Evolutionary conservation across 192 early-diverging fungal genomes (phyloP).

Genomic region (Coemansia sp.): DNA sequence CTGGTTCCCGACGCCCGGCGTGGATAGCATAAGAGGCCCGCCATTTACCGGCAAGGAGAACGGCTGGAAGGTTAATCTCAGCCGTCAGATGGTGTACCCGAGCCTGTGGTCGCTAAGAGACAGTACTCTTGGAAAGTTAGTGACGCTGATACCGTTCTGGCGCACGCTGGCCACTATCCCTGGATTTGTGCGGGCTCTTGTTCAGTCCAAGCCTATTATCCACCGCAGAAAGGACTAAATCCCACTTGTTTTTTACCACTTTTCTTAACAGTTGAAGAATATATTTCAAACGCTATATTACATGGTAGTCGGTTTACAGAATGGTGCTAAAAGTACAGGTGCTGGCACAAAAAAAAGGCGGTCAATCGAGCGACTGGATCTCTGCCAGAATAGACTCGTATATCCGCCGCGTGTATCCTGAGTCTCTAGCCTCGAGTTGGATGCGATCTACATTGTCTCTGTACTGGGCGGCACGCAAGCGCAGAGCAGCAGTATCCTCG

Average conservation of each 20-base stretch:
- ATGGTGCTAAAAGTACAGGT: slow-evolving; percentile 11
- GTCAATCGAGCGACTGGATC: slow-evolving; percentile 16
- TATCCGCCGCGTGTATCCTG: slow-evolving; percentile 26
- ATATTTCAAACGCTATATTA: neutral
- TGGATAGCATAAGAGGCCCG: slow-evolving; percentile 37
- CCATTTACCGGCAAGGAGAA: slow-evolving; percentile 29
- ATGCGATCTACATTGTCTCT: slow-evolving; percentile 10
- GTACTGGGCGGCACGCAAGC: neutral
- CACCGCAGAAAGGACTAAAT: slow-evolving; percentile 4
- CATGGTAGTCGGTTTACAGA: neutral
- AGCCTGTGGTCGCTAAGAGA: slow-evolving; percentile 16
- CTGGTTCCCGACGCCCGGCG: slow-evolving; percentile 38
- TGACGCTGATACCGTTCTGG: slow-evolving; percentile 44
- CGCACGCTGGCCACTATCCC: slow-evolving; percentile 29
- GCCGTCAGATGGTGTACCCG: slow-evolving; percentile 21
- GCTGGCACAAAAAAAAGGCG: too few relatives aligned
- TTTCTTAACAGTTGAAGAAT: slow-evolving; percentile 2
- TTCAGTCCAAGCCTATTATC: slow-evolving; percentile 21
- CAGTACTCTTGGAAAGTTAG: slow-evolving; percentile 16
- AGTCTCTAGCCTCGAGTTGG: slow-evolving; percentile 19
- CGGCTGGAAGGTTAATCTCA: slow-evolving; percentile 35
- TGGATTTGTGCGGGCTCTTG: slow-evolving; percentile 24
- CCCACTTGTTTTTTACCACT: neutral
- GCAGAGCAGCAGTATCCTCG: neutral
- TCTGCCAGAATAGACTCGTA: slow-evolving; percentile 42